Base-by-base conservation (phyloP, 148 eudicot genomes). In the Persicaria maculosa region DNA sequence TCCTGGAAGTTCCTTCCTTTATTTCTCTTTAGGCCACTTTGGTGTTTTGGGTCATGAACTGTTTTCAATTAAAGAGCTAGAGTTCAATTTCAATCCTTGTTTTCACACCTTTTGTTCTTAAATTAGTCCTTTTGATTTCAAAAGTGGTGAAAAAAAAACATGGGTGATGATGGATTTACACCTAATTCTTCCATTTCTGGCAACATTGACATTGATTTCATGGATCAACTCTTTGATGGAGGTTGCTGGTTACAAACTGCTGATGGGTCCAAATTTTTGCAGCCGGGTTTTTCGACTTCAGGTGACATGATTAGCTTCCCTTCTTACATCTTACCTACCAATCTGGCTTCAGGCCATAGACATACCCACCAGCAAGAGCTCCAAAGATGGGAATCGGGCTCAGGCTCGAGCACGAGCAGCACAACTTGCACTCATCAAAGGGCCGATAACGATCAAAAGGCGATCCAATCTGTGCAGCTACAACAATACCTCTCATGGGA, bases 181-280 rank as follows among this genome's bases (percentile, higher is more conserved):
- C 90, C 86, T 50, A 80, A 68, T 74, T 76, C 85, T 48, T 46
- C 87, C 45, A 77, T 84, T 73, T 79, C 77, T 78, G 81, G 87
- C 47, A 81, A 80, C 83, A 78, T 86, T 72, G 89, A 87, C 79
- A 82, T 65, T 79, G 87, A 80, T 85, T 78, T 88, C 78, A 84
- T 88, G 84, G 90, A 90, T 74, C 85, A 85, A 70, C 86, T 89
- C 64, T 77, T 89, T 9, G 80, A 82, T 73, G 94, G 87, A 20
- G 93, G 94, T 19, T 88, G 82, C 75, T 93, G 95, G 98, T 79
- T 91, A 84, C 89, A 87, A 72, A 80, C 93, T 57, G 72, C 90
- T 62, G 83, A 80, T 73, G 90, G 81, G 69, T 85, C 84, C 70
- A 76, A 81, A 72, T 77, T 85, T 58, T 81, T 75, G 84, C 86